Conservation (phyloP, 2,329 filamentous ascomycete genomes). For the Hypomyces perniciosus region DNA sequence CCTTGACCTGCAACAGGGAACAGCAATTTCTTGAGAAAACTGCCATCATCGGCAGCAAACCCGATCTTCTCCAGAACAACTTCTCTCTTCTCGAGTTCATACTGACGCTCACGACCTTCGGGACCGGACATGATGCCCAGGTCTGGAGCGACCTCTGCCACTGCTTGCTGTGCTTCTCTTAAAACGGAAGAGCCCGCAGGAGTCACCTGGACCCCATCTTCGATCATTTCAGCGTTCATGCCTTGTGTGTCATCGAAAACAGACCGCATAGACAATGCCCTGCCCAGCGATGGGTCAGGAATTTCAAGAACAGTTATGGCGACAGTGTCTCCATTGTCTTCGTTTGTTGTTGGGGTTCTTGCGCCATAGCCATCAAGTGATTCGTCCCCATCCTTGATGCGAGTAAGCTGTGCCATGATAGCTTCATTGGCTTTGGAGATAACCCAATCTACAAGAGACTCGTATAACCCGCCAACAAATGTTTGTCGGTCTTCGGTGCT, state of each 20-base stretch:
- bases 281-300: constrained; percentile 71
- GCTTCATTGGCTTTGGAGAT: constrained; percentile 81
- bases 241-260: constrained; percentile 90
- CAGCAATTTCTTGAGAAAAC: constrained; percentile 74
- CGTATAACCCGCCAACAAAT: constrained; percentile 81
- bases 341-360: constrained; percentile 60
- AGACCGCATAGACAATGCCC: constrained; percentile 80
- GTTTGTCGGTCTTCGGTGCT: constrained; percentile 78
- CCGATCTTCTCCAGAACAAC: constrained; percentile 80
- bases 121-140: constrained; percentile 67
- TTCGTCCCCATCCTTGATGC: constrained; percentile 59
- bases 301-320: constrained; percentile 85
- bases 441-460: constrained; percentile 92
- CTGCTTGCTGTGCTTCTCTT: constrained; percentile 79
- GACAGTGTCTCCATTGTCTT: constrained; percentile 76
- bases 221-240: constrained; percentile 96
- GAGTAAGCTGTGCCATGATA: constrained; percentile 69
- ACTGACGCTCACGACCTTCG: constrained; percentile 65
- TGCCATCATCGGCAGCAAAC: constrained; percentile 72
- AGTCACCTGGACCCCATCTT: constrained; percentile 77
- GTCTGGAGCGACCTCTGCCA: constrained; percentile 70
- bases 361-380: constrained; percentile 58
- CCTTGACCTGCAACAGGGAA: constrained; percentile 73
- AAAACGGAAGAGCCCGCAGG: constrained; percentile 73
- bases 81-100: constrained; percentile 75